Percentiles rank a stretch among this genome's conserved stretches.
phyloP scores from a whole-genome alignment of 2,329 filamentous ascomycete species.

The Epichloe sibirici region DNA sequence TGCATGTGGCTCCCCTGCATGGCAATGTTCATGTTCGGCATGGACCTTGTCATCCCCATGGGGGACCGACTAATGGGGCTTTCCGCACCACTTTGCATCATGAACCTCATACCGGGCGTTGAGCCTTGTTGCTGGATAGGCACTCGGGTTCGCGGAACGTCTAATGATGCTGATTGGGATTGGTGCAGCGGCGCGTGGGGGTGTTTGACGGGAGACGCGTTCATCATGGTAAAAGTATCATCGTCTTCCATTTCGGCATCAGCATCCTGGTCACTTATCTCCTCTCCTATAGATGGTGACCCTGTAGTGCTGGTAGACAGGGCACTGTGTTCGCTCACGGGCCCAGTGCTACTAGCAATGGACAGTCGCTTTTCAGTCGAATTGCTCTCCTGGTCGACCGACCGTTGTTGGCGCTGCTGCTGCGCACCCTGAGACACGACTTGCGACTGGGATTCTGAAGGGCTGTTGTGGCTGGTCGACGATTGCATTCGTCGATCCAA shows the following conservation, averaged over 20 bases:
- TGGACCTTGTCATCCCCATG: slow-evolving; percentile 30
- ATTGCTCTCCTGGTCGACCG: not conserved
- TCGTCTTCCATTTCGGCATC: slow-evolving; percentile 47
- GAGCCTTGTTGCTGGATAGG: slow-evolving; percentile 21
- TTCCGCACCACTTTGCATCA: slow-evolving; percentile 28
- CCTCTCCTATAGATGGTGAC: slow-evolving; percentile 30
- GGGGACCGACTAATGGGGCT: slow-evolving; percentile 23
- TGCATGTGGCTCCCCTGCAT: slow-evolving; percentile 29
- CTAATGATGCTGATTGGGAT: slow-evolving; percentile 29
- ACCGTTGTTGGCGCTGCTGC: slow-evolving; percentile 8
- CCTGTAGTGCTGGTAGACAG: slow-evolving; percentile 22
- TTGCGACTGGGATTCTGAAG: slow-evolving; percentile 13
- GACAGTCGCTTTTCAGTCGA: slow-evolving; percentile 17
- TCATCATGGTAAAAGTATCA: slow-evolving; percentile 40
- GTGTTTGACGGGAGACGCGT: slow-evolving; percentile 26
- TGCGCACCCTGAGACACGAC: slow-evolving; percentile 13
- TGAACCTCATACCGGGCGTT: slow-evolving; percentile 26
- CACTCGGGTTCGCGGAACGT: slow-evolving; percentile 29
- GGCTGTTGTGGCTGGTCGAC: slow-evolving; percentile 11
- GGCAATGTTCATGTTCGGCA: slow-evolving; percentile 33
- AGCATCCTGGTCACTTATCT: slow-evolving; percentile 21
- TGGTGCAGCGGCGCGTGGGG: slow-evolving; percentile 25
- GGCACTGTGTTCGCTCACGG: slow-evolving; percentile 22
- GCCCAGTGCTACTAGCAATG: slow-evolving; percentile 23
- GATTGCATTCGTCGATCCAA: slow-evolving; percentile 25